Conservation (phyloP, 2,329 filamentous ascomycete genomes). For the Claviceps arundinis region DNA sequence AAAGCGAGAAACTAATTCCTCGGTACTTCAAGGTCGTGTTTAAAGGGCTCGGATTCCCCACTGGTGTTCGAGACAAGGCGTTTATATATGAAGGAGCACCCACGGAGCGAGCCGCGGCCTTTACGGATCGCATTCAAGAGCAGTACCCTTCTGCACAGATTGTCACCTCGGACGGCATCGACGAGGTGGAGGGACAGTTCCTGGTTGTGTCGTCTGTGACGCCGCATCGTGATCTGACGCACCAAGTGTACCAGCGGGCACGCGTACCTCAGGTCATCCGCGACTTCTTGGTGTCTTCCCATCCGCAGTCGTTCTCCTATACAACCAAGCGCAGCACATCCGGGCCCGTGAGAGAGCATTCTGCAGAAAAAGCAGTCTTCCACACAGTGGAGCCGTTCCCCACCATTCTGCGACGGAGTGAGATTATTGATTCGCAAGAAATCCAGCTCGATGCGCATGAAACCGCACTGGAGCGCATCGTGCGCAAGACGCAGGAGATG, state of each 20-base stretch:
- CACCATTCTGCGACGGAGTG: constrained; percentile 77
- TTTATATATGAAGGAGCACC: constrained; percentile 80
- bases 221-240: constrained; percentile 66
- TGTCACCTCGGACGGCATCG: constrained; percentile 51
- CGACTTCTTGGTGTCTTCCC: constrained; percentile 72
- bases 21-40: constrained; percentile 89
- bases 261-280: constrained; percentile 69
- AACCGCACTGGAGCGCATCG: constrained; percentile 81
- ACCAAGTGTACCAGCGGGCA: constrained; percentile 80
- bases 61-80: constrained; percentile 71
- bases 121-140: constrained; percentile 84
- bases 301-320: constrained; percentile 66
- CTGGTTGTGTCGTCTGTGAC: constrained; percentile 70
- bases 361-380: constrained; percentile 72
- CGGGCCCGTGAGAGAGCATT: constrained; percentile 59
- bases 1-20: constrained; percentile 63
- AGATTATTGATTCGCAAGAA: constrained; percentile 59
- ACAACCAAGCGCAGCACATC: constrained; percentile 58
- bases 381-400: constrained; percentile 78
- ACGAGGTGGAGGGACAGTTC: constrained; percentile 84
- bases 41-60: constrained; percentile 76
- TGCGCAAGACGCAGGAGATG: constrained; percentile 83
- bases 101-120: constrained; percentile 63
- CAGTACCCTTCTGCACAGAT: constrained; percentile 80
- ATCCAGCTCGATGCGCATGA: constrained; percentile 61